phyloP scores from a whole-genome alignment of 345 rosid genomes.

The Carallia brachiata region DNA sequence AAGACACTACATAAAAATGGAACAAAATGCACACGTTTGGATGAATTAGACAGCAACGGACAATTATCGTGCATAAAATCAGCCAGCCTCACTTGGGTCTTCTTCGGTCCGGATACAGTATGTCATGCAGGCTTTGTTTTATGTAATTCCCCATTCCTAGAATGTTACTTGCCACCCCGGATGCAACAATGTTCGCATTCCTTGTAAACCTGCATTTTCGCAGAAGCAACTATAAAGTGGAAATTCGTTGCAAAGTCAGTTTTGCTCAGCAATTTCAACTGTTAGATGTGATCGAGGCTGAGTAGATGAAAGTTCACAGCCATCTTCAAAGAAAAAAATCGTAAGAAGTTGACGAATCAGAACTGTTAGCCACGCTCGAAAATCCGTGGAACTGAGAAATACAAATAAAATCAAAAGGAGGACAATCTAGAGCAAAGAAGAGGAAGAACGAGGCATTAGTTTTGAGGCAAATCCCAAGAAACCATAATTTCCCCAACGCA shows the following conservation, averaged over 20 bases:
- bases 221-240: background rate
- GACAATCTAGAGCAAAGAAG: too few relatives aligned
- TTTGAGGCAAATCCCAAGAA: too few relatives aligned
- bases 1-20: too few relatives aligned
- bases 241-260: too few relatives aligned
- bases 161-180: slow-evolving; percentile 55
- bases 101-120: slow-evolving; percentile 47
- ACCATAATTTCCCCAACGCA: too few relatives aligned
- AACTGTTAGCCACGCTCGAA: too few relatives aligned
- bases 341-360: background rate
- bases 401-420: too few relatives aligned
- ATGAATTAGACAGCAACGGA: too few relatives aligned
- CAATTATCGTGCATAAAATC: background rate
- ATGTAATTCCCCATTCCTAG: slow-evolving; percentile 49
- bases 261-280: background rate
- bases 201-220: slow-evolving; percentile 48
- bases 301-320: slow-evolving; percentile 34
- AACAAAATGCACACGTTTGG: too few relatives aligned
- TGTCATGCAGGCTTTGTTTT: slow-evolving; percentile 53
- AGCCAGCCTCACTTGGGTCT: slow-evolving; percentile 46
- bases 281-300: slow-evolving; percentile 32
- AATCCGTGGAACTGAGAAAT: too few relatives aligned
- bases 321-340: slow-evolving; percentile 31
- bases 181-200: slow-evolving; percentile 55
- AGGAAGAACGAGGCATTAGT: too few relatives aligned